Evolutionary conservation across 768 basidiomycete species (phyloP), one percentile per base, ranked within the genome.

Genomic region (Arthromyces matolae): DNA sequence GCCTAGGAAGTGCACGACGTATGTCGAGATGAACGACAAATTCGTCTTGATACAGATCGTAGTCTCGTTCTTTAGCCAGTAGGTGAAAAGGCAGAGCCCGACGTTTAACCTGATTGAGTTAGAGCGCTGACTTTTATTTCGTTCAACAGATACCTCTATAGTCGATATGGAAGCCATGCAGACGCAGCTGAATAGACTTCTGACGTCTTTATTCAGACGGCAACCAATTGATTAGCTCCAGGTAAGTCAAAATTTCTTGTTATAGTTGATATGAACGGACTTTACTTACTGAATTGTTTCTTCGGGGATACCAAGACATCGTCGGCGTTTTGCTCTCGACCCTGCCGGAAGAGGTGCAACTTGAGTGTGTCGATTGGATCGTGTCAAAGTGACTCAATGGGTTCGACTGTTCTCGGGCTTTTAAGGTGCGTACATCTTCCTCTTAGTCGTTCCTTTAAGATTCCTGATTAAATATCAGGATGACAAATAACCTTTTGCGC

Each of bases 51-150:
- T 66, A 95, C 93, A 1, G 84, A 93, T 66, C 81, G 93, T 39
- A 93, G 91, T 55, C 96, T 97, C 59, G 89, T 96, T 46, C 72
- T 93, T 52, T 97, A 95, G 68, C 89, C 93, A 61, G 83, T 81
- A 77, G 89, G 92, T 89, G 73, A 68, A 76, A 57, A 48, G 51
- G 41, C 51, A 47, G 42, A 29, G 42, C 33, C 14, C 25, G 42
- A 19, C 20, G 13, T 8, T 19, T 3, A n/a, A 13, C 13, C 1
- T 32, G 41, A 8, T 34, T 12, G 49, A n/a, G n/a, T n/a, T 48
- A 25, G 27, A 25, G 28, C 32, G 16, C 24, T 14, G 31, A 43
- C n/a, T 19, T 44, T 33, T 44, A 42, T 12, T 47, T n/a, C 33
- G 23, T 13, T 10, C 20, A 18, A 8, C 40, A 39, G 41, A 51